Evolutionary conservation across 805 yeast species (phyloP).

Genomic region (Metschnikowia colocasiae): DNA sequence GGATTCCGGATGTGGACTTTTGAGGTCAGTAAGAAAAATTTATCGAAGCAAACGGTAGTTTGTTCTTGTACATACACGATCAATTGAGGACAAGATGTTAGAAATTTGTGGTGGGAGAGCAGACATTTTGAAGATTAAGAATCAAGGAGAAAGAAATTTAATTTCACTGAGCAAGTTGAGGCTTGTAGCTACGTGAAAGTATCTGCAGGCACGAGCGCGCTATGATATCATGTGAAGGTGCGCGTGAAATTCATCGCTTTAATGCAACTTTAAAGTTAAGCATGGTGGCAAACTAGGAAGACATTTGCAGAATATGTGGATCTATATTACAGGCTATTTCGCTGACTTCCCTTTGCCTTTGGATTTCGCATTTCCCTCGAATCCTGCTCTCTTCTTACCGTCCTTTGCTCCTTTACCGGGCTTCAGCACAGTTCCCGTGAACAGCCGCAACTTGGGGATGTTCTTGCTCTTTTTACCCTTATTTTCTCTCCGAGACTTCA

Average conservation of each 20-base stretch:
- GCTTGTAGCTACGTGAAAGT: not conserved
- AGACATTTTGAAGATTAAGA: slow-evolving; percentile 10
- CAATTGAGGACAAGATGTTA: slow-evolving; percentile 15
- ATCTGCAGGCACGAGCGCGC: slow-evolving; percentile 5
- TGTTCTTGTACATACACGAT: slow-evolving; percentile 15
- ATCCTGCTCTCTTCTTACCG: slow-evolving; percentile 70
- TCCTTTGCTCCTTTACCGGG: slow-evolving; percentile 35
- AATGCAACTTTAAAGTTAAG: not conserved
- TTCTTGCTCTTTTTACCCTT: slow-evolving; percentile 78
- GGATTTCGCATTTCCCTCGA: slow-evolving; percentile 67
- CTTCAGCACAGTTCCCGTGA: slow-evolving; percentile 48
- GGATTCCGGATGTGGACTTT: slow-evolving; percentile 32
- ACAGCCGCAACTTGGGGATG: slow-evolving; percentile 65
- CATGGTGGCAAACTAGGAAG: not conserved
- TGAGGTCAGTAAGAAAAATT: slow-evolving; percentile 7
- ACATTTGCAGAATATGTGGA: not conserved
- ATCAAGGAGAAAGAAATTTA: not conserved
- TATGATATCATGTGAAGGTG: slow-evolving; percentile 1
- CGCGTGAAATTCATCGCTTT: not conserved
- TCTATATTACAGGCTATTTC: slow-evolving; percentile 17
- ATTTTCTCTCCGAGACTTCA: slow-evolving; percentile 78
- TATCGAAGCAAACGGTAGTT: not conserved
- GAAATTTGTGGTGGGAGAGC: slow-evolving; percentile 17
- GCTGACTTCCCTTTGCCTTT: slow-evolving; percentile 27
- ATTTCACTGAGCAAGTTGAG: not conserved